phyloP scores from a whole-genome alignment of 768 basidiomycete species.

The Boletus reticuloceps region DNA sequence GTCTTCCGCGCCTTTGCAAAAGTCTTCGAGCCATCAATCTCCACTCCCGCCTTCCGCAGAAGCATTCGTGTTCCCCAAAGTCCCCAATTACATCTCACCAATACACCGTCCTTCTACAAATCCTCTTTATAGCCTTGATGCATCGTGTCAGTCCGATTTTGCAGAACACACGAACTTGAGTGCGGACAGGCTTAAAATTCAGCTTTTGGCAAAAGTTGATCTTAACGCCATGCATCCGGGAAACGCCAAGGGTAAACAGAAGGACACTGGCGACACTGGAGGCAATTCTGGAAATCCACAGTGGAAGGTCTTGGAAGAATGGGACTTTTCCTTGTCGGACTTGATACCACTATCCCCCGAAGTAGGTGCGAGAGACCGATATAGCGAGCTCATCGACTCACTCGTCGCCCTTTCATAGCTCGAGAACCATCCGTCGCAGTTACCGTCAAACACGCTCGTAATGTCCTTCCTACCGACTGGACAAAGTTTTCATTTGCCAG shows the following conservation, averaged over 20 bases:
- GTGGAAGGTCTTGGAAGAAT: conserved; percentile 69
- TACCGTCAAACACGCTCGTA: conserved; percentile 75
- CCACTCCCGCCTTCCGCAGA: conserved; percentile 19
- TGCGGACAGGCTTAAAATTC: conserved; percentile 49
- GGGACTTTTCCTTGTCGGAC: conserved; percentile 60
- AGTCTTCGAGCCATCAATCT: conserved; percentile 24
- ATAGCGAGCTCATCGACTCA: conserved; percentile 10
- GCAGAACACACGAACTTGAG: conserved; percentile 53
- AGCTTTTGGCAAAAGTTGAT: conserved; percentile 55
- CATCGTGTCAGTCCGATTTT: conserved; percentile 49
- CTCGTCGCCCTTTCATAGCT: conserved; percentile 21
- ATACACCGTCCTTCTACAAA: conserved; percentile 84
- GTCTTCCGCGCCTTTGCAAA: conserved; percentile 25
- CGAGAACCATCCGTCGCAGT: conserved; percentile 37
- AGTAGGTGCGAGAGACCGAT: conserved; percentile 41
- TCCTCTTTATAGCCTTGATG: conserved; percentile 67
- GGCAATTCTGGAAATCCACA: conserved; percentile 23
- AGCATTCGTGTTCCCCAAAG: conserved; percentile 13
- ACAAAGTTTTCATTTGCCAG: conserved; percentile 57
- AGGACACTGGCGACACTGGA: conserved; percentile 25
- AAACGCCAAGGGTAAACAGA: conserved; percentile 47
- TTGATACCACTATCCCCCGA: conserved; percentile 59
- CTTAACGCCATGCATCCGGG: conserved; percentile 2
- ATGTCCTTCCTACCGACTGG: conserved; percentile 62
- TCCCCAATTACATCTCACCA: conserved; percentile 73